phyloP scores from a whole-genome alignment of 306 rosid species.

The Vachellia pachyceras region DNA sequence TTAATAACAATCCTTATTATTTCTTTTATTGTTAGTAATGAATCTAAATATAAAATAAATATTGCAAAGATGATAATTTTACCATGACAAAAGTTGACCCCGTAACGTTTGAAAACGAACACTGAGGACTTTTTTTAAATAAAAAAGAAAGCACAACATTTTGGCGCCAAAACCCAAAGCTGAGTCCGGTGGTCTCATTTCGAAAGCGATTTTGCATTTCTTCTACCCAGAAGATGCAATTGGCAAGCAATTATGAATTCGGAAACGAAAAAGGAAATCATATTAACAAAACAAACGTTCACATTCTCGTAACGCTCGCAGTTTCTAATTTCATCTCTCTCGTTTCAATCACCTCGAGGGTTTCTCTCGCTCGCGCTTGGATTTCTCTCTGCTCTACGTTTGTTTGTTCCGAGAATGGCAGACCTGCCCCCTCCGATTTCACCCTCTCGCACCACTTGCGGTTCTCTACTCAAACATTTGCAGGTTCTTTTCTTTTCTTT shows the following conservation, averaged over 20 bases:
- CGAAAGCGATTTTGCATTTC: background rate
- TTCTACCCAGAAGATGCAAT: background rate
- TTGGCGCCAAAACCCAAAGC: constrained; percentile 26
- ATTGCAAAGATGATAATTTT: no score
- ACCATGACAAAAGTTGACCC: no score
- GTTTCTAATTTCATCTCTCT: constrained; percentile 19
- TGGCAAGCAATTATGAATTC: constrained; percentile 6
- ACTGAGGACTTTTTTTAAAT: background rate
- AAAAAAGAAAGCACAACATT: background rate
- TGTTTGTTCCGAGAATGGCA: constrained; percentile 44
- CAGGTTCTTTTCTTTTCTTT: constrained; percentile 53
- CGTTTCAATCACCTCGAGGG: constrained; percentile 38
- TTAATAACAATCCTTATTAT: no score
- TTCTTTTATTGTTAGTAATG: no score
- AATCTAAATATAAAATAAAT: no score
- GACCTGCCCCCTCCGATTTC: constrained; percentile 53
- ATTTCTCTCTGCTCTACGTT: background rate
- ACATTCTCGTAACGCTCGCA: constrained; percentile 42
- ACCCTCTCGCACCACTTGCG: constrained; percentile 91
- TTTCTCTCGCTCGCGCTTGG: constrained; percentile 10
- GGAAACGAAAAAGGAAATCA: constrained; percentile 9
- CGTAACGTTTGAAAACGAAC: background rate
- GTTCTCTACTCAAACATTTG: constrained; percentile 85
- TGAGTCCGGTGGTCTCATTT: background rate
- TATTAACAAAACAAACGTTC: constrained; percentile 12